Evolutionary conservation across 352 stramenopile species (phyloP), one percentile per base, ranked within the genome.

Genomic region (Phytophthora fragariae): DNA sequence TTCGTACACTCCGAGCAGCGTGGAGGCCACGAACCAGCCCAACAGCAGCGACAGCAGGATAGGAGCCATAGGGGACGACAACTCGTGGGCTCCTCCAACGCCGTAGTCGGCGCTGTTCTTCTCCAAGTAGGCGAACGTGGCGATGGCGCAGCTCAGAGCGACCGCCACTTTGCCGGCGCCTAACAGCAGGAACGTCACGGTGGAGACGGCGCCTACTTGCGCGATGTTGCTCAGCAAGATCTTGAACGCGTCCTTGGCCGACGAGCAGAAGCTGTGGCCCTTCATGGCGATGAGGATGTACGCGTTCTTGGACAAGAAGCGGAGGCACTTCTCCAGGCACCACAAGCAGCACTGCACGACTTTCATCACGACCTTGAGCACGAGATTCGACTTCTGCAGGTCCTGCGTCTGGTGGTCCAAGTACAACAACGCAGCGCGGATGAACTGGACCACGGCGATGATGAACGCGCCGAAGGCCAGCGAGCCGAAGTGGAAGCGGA

Each of bases 271-370:
- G 60, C 80, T 88, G 47, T 83, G 73, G 39, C 88, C 86, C 44
- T 92, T 88, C 80, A 93, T 94, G 12, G 89, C 90, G 33, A 96
- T 79, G 58, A 95, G 77, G 54, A 98, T 98, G 74, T 98, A 98
- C 0, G 93, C 93, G 84, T 99, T 99, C 78, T 98, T 98, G 73
- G 98, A 99, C n/a, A 99, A 77, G 71, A 99, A 99, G 59, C 94
- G 96, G 67, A 99, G 90, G 62, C 93, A 98, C 61, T 98, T 98
- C 61, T 97, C 91, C 2, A 97, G 69, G 72, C 96, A 99, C 87
- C 93, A 99, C 53, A 99, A 79, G 76, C 89, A 98, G 78, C 97
- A 99, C 73, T 98, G 91, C 11, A 94, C 84, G 5, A 81, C 63
- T 19, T 94, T 94, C 59, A 97, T 94, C 27, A 96, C 69, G 59